Percentiles rank a stretch among this genome's conserved stretches.
These are phyloP conservation scores for Hibiscus trionum DNA, from an alignment of 345 rosid genomes.

Conservation along the genomic window DNA sequence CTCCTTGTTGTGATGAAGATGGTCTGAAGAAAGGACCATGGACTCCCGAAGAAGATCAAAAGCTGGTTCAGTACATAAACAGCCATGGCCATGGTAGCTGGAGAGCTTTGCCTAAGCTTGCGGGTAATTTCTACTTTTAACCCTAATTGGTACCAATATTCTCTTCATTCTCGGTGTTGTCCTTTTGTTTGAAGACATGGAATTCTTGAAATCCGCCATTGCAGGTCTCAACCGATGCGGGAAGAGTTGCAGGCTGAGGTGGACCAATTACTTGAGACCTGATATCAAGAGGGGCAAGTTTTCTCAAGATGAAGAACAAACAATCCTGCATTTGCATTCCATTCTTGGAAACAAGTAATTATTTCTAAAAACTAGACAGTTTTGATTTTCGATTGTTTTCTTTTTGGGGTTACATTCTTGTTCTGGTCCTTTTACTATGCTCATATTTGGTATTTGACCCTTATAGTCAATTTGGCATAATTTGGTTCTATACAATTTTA, in stretches of 20 bases:
- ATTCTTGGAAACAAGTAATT: conserved; percentile 56
- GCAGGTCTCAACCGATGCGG: conserved; percentile 66
- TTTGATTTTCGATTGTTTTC: background rate
- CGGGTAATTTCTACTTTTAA: conserved; percentile 23
- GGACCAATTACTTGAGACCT: conserved; percentile 66
- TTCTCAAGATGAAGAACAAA: conserved; percentile 57
- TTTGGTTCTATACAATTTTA: too few species aligned
- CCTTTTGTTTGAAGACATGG: background rate
- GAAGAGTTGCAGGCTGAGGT: conserved; percentile 62
- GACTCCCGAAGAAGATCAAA: conserved; percentile 58
- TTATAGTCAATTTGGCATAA: background rate
- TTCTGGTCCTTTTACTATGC: background rate
- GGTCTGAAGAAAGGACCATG: conserved; percentile 64
- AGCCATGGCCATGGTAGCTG: conserved; percentile 60
- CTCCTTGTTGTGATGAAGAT: conserved; percentile 50
- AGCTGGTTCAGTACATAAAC: conserved; percentile 38
- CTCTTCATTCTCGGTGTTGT: too few species aligned
- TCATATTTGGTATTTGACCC: background rate
- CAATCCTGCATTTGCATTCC: conserved; percentile 58
- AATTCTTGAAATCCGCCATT: background rate
- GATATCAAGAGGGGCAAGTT: conserved; percentile 68
- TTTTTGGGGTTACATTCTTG: too few species aligned
- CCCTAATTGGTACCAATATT: background rate
- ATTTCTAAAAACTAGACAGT: background rate
- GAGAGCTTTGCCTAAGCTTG: conserved; percentile 59